Evolutionary conservation across 192 early-diverging fungal genomes (phyloP), one percentile per base, ranked within the genome.

Genomic region (Podila horticola): DNA sequence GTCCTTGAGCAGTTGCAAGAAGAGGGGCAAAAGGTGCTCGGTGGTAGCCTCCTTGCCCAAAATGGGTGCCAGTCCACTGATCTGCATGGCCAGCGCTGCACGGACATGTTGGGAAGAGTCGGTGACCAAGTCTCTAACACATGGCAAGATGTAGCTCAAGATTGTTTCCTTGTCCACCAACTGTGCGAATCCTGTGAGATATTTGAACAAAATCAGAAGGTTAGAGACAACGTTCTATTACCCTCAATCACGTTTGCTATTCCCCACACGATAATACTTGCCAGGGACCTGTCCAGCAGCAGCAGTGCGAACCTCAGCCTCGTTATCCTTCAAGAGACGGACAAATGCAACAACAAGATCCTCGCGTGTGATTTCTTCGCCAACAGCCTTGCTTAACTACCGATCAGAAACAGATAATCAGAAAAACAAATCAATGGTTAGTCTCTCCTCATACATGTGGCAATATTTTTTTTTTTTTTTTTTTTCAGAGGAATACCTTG

Each of bases 31-130:
- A 62, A 99, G 87, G 72, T 96, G 93, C 76, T 99, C 96, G 48
- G 96, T 96, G 33, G 98, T 99, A 34, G 88, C 86, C 69, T 98
- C 94, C 82, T 97, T 97, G 69, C 96, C 98, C 55, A 99, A 89
- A 69, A 98, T 92, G 17, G 97, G 96, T 50, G 96, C 96, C 64
- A 99, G 82, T 51, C 97, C 95, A 83, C 94, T 97, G 75, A 99
- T 97, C 81, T 99, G 94, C 68, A 93, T 97, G 30, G 97, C 98
- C 52, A 99, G 88, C 45, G 96, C 94, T 26, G 96, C 93, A 55
- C 98, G 94, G 41, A 99, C 97, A 65, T 98, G 95, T 82, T 98
- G 97, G 55, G 96, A 97, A 57, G 93, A 93, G 84, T 99, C 98
- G 20, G 92, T 93, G 30, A 95, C 95, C 58, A 99, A 88, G 69